Evolutionary conservation across 805 yeast genomes (phyloP), one percentile per base, ranked within the genome.

Genomic region (Ogataea parapolymorpha): DNA sequence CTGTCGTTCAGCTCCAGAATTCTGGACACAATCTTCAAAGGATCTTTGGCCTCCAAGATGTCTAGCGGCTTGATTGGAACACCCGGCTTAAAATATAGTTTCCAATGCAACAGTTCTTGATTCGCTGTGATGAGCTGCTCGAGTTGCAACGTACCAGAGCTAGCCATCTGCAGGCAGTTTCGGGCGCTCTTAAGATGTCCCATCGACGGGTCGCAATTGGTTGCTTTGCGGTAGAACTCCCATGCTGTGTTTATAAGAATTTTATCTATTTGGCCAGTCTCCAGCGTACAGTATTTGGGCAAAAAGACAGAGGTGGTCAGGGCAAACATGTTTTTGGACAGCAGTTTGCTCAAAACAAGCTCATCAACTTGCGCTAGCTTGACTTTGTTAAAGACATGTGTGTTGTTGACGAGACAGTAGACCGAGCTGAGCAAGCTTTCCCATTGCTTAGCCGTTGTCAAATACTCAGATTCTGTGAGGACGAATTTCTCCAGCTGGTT

Each of bases 1-100:
- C 62, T 61, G 0, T 72, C 68, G 53, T 82, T 82, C 29, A 77
- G 64, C 46, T 80, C 85, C 12, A 82, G 55, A n/a, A 63, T 52
- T 26, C 53, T 52, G 11, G 51, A 41, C 2, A 63, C 34, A 8
- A 62, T 44, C n/a, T 39, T 35, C 6, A 51, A 35, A 6, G 66
- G 59, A 35, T 62, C 59, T 11, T 42, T 38, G 2, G 47, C 26
- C 1, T 57, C 54, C 14, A 51, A 18, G 7, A 63, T 38, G 26
- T 53, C 51, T 16, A 46, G 48, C 1, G 67, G 66, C 3, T 61
- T 51, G 7, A 60, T 23, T 1, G 66, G 67, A 9, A 57, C 51
- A 9, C 65, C 66, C 2, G 46, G 33, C 22, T 46, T 40, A 23
- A 63, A 57, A 36, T 51, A 63, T 3, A 62, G 25, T 29, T 53